phyloP scores from a whole-genome alignment of 306 rosid species.

The Cicer chorassanicum region DNA sequence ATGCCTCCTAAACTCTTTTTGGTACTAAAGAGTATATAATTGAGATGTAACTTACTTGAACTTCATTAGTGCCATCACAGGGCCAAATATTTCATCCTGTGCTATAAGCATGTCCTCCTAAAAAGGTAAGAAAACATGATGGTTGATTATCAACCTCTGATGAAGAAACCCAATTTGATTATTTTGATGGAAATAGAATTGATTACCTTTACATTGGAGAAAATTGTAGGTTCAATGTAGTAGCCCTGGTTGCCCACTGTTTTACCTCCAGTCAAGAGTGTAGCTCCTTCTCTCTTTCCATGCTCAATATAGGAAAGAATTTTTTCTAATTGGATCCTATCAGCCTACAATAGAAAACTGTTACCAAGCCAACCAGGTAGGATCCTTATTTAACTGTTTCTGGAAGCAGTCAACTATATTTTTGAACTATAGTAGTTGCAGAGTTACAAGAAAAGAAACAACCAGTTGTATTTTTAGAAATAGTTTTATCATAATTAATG shows the following conservation, averaged over 20 bases:
- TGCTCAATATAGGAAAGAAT: constrained; percentile 70
- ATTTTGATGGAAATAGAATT: neutral
- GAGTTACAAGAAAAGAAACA: neutral
- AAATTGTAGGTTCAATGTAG: constrained; percentile 78
- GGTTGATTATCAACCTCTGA: constrained; percentile 4
- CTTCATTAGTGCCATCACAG: constrained; percentile 65
- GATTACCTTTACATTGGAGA: constrained; percentile 67
- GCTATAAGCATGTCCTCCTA: constrained; percentile 78
- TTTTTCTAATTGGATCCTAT: constrained; percentile 63
- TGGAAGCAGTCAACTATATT: neutral
- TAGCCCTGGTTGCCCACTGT: constrained; percentile 61
- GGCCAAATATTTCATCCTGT: constrained; percentile 83
- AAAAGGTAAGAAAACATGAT: neutral
- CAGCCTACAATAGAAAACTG: constrained; percentile 51
- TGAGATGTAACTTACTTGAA: constrained; percentile 60
- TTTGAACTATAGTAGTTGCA: neutral
- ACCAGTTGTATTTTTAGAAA: neutral
- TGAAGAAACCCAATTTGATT: neutral
- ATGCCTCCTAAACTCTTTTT: neutral
- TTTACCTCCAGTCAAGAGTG: constrained; percentile 74
- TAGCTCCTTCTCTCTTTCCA: constrained; percentile 86
- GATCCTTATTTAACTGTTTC: neutral
- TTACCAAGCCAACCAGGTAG: neutral
- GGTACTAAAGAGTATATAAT: neutral
- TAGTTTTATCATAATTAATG: neutral